A percentile compares a stretch with the other conserved stretches of the same genome.
Evolutionary conservation across 495 filamentous ascomycete genomes (phyloP).

Genomic region (Saxispiralis lemnorum): DNA sequence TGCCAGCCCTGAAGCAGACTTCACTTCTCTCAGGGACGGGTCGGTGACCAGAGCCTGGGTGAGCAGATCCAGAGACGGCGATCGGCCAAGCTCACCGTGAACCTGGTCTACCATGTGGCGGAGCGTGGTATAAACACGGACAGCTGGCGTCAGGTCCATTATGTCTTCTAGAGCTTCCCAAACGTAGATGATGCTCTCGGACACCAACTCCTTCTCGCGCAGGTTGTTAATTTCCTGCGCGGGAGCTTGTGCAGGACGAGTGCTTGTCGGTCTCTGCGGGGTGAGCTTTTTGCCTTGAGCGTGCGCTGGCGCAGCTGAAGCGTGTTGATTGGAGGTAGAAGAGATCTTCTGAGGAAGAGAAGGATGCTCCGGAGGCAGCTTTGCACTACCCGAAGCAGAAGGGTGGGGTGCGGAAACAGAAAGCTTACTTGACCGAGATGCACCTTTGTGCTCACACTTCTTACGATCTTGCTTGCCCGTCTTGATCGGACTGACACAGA

Average conservation of each 20-base stretch:
- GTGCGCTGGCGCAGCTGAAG: not conserved
- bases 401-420: slow-evolving; percentile 1
- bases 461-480: slow-evolving; percentile 11
- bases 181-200: slow-evolving; percentile 38
- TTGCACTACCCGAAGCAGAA: not conserved
- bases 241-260: too few relatives aligned
- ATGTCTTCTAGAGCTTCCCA: slow-evolving; percentile 43
- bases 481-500: slow-evolving; percentile 34
- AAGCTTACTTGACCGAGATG: not conserved
- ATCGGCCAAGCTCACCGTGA: slow-evolving; percentile 33
- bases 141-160: slow-evolving; percentile 42
- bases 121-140: slow-evolving; percentile 46
- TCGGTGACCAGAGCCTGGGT: slow-evolving; percentile 48
- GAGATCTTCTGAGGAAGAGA: too few relatives aligned
- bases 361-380: slow-evolving; percentile 3
- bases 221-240: too few relatives aligned
- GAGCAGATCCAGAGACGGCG: slow-evolving; percentile 42
- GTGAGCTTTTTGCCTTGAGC: not conserved
- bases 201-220: slow-evolving; percentile 19
- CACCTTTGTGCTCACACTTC: not conserved
- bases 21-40: slow-evolving; percentile 47
- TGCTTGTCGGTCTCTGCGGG: not conserved
- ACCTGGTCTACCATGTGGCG: slow-evolving; percentile 42
- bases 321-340: not conserved
- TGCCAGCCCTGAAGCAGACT: slow-evolving; percentile 43